These are phyloP conservation scores for Cubamyces sp. DNA, from an alignment of 768 basidiomycete species.

Conservation along the genomic window DNA sequence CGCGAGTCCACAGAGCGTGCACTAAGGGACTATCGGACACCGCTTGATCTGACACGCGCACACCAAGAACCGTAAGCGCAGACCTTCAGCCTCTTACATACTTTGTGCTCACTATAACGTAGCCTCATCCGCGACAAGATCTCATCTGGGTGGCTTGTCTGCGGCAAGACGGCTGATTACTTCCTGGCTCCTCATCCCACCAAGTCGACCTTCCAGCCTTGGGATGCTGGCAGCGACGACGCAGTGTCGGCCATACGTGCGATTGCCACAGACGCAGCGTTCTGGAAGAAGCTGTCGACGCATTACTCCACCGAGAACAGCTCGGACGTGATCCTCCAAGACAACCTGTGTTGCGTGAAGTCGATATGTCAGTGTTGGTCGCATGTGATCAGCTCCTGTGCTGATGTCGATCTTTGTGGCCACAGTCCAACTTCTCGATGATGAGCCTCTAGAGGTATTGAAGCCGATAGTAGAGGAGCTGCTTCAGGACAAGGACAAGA, in stretches of 20 bases:
- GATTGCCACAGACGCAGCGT: slow-evolving; percentile 50
- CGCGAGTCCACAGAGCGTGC: slow-evolving; percentile 57
- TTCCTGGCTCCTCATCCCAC: slow-evolving; percentile 52
- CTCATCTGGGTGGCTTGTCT: slow-evolving; percentile 72
- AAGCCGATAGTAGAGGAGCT: slow-evolving; percentile 64
- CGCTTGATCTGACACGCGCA: slow-evolving; percentile 43
- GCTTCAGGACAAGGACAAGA: slow-evolving; percentile 73
- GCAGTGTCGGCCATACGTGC: slow-evolving; percentile 56
- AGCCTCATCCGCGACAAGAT: slow-evolving; percentile 62
- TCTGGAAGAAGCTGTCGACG: slow-evolving; percentile 69
- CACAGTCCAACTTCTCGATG: slow-evolving; percentile 78
- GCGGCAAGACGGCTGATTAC: slow-evolving; percentile 48
- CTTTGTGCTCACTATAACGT: slow-evolving; percentile 8
- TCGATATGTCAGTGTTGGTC: slow-evolving; percentile 61
- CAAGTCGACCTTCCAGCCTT: slow-evolving; percentile 58
- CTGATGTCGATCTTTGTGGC: slow-evolving; percentile 6
- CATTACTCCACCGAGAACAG: slow-evolving; percentile 83
- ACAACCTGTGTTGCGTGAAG: slow-evolving; percentile 74
- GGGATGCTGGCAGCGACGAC: slow-evolving; percentile 57
- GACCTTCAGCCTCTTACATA: neutral
- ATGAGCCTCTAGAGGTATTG: slow-evolving; percentile 66
- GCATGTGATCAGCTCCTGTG: neutral
- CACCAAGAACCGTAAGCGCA: slow-evolving; percentile 50
- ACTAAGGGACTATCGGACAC: slow-evolving; percentile 56
- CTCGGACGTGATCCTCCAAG: slow-evolving; percentile 62